Evolutionary conservation across 495 filamentous ascomycete species (phyloP).

Genomic region (Talaromyces nanjingensis): DNA sequence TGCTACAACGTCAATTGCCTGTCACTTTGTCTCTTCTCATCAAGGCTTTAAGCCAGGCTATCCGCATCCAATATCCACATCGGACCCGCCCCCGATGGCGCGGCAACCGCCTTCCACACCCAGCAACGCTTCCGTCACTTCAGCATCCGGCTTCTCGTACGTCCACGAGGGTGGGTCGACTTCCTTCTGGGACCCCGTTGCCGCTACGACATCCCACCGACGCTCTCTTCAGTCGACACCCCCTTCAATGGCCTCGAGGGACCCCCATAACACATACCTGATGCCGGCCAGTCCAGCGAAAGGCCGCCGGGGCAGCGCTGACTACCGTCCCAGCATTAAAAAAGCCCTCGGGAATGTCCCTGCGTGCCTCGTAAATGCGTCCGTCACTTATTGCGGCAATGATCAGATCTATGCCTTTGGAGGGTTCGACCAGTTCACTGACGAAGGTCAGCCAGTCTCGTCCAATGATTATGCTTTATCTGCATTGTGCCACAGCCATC

Average conservation of each 20-base stretch:
- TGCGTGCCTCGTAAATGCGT: conserved; percentile 94
- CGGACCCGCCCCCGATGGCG: conserved; percentile 18
- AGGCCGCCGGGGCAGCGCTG: conserved; percentile 51
- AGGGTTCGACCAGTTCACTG: conserved; percentile 98
- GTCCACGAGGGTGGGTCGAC: conserved; percentile 33
- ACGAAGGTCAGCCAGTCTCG: conserved; percentile 56
- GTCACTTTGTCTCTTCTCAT: not conserved
- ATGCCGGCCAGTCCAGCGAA: conserved; percentile 72
- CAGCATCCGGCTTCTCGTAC: conserved; percentile 14
- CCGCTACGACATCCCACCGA: conserved; percentile 19
- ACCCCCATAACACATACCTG: conserved; percentile 63
- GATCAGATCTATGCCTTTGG: conserved; percentile 97
- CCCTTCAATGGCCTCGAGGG: conserved; percentile 25
- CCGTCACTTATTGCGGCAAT: conserved; percentile 92
- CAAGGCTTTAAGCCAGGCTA: not conserved
- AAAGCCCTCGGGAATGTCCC: conserved; percentile 80
- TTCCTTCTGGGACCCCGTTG: conserved; percentile 15
- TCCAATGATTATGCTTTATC: not conserved
- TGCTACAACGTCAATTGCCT: not conserved
- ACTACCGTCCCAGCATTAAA: conserved; percentile 76
- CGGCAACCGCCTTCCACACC: conserved; percentile 23
- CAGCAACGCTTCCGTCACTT: conserved; percentile 8
- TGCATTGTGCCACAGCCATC: not conserved
- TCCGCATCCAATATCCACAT: conserved; percentile 2
- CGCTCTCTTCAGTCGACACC: conserved; percentile 21